Evolutionary conservation across 345 rosid species (phyloP).

Genomic region (Dipteronia dyeriana): DNA sequence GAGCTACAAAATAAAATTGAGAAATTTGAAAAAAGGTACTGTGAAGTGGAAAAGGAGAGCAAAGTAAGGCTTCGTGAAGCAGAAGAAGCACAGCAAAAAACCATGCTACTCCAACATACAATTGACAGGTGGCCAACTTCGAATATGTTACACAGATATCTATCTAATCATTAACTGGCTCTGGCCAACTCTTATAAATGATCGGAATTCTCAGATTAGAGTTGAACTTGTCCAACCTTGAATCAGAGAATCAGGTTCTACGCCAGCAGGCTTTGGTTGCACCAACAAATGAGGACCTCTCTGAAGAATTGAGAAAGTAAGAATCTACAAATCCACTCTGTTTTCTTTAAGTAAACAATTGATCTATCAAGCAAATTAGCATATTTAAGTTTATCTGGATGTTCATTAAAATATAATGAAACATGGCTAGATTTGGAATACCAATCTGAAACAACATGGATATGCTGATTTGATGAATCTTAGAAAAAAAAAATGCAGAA

Average conservation of each 20-base stretch:
- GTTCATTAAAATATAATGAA: not conserved
- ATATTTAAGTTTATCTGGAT: not conserved
- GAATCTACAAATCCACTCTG: not conserved
- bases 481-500: not conserved
- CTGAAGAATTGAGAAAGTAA: slow-evolving; percentile 47
- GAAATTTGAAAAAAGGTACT: slow-evolving; percentile 46
- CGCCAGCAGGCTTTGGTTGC: slow-evolving; percentile 62
- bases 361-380: not conserved
- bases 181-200: slow-evolving; percentile 19
- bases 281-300: slow-evolving; percentile 42
- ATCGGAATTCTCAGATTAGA: slow-evolving; percentile 44
- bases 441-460: not conserved
- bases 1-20: slow-evolving; percentile 40
- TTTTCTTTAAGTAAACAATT: not conserved
- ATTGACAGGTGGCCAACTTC: slow-evolving; percentile 44
- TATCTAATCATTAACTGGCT: slow-evolving; percentile 2
- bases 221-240: slow-evolving; percentile 51
- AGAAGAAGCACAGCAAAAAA: slow-evolving; percentile 52
- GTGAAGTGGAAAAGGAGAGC: slow-evolving; percentile 43
- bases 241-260: slow-evolving; percentile 69
- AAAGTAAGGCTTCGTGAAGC: slow-evolving; percentile 44
- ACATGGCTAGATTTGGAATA: not conserved
- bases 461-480: not conserved
- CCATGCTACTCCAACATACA: slow-evolving; percentile 44
- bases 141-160: slow-evolving; percentile 7